Conservation (phyloP, 352 stramenopile species). For the Thraustotheca clavata region DNA sequence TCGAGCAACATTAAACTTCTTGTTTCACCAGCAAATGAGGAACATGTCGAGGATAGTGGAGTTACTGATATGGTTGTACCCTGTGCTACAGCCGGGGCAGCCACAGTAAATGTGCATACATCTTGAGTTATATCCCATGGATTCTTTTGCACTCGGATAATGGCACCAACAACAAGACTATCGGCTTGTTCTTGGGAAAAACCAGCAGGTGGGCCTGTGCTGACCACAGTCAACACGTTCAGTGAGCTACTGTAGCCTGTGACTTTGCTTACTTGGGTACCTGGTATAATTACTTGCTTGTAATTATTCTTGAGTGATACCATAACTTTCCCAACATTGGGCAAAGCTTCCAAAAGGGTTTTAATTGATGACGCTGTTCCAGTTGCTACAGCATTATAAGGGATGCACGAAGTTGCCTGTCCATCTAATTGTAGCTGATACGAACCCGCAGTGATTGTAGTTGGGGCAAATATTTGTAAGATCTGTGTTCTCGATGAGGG, state of each 20-base stretch:
- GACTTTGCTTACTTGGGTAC: slow-evolving; percentile 34
- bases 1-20: slow-evolving; percentile 52
- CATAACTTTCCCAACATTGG: slow-evolving; percentile 35
- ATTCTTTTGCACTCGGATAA: slow-evolving; percentile 68
- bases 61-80: slow-evolving; percentile 31
- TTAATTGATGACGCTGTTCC: slow-evolving; percentile 28
- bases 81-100: slow-evolving; percentile 7
- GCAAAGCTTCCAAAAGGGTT: slow-evolving; percentile 30
- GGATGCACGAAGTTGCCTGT: slow-evolving; percentile 46
- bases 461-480: slow-evolving; percentile 55
- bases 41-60: slow-evolving; percentile 25
- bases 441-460: slow-evolving; percentile 41
- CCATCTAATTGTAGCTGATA: slow-evolving; percentile 49
- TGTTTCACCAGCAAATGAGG: slow-evolving; percentile 35
- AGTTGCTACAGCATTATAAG: slow-evolving; percentile 25
- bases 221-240: slow-evolving; percentile 32
- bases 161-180: slow-evolving; percentile 26
- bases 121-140: slow-evolving; percentile 56
- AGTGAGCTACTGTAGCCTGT: slow-evolving; percentile 29
- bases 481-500: slow-evolving; percentile 52
- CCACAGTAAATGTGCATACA: slow-evolving; percentile 47
- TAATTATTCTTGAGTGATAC: slow-evolving; percentile 47
- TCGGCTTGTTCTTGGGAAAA: slow-evolving; percentile 31
- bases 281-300: slow-evolving; percentile 47
- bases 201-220: slow-evolving; percentile 20